Conservation (phyloP, 2,329 filamentous ascomycete genomes). For the Alternaria consortialis region DNA sequence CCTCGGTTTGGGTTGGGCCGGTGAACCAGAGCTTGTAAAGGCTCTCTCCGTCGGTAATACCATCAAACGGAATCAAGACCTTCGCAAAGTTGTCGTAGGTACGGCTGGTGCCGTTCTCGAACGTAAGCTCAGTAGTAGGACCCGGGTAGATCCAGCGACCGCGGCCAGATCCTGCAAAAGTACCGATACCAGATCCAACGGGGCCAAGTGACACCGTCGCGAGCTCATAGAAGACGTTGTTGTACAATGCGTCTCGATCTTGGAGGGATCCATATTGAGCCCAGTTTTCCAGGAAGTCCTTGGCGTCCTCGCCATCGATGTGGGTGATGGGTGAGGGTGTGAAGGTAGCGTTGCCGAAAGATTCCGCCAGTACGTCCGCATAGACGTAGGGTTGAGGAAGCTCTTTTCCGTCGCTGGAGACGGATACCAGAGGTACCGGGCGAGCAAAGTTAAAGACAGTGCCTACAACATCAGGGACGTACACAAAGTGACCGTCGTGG, state of each 20-base stretch:
- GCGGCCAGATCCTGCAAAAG: conserved; percentile 56
- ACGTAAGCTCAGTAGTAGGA: conserved; percentile 54
- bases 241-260: conserved; percentile 67
- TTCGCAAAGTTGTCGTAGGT: conserved; percentile 56
- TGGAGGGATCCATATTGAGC: conserved; percentile 61
- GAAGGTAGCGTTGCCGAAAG: conserved; percentile 53
- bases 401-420: conserved; percentile 62
- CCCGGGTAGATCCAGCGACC: conserved; percentile 56
- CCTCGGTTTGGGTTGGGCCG: conserved; percentile 29
- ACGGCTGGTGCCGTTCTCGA: conserved; percentile 56
- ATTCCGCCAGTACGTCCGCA: conserved; percentile 56
- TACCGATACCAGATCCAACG: conserved; percentile 53
- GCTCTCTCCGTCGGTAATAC: conserved; percentile 54
- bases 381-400: conserved; percentile 67
- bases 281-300: conserved; percentile 59
- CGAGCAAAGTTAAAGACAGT: conserved; percentile 62
- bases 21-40: conserved; percentile 52
- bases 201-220: conserved; percentile 55
- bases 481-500: conserved; percentile 72
- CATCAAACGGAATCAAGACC: conserved; percentile 53
- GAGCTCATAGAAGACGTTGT: conserved; percentile 59
- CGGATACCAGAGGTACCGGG: conserved; percentile 64
- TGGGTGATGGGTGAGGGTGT: conserved; percentile 60
- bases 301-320: conserved; percentile 67
- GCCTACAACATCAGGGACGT: conserved; percentile 63